Base-by-base conservation (phyloP, 352 stramenopile species). In the Phytophthora fragariaefolia region DNA sequence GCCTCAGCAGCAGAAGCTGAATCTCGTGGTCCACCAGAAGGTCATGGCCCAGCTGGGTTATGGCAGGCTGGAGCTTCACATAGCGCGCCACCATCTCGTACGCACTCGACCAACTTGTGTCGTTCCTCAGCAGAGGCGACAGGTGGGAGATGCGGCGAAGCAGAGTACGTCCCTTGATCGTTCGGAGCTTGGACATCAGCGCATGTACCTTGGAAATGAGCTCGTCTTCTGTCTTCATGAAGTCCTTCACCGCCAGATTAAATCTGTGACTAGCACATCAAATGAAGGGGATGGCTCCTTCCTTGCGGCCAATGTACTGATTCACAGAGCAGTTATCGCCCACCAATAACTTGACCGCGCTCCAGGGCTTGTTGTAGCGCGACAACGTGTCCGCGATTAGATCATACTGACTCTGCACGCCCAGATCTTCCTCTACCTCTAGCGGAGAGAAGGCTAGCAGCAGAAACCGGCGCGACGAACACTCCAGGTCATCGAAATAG, bases 241-340 rank as follows among this genome's bases (percentile, higher is more conserved):
- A 66, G 8, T 58, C 51, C 10, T 63, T 56, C 28, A 72, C 23
- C 2, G 49, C 63, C 15, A 73, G 18, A n/a, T 55, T 58, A 34
- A 68, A 68, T 10, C 51, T 24, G 46, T 68, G 65, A 13, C 40
- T 68, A 36, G 57, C 51, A 17, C 57, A 72, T 26, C 57, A 42
- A 60, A 73, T 67, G 2, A 72, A 18, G 6, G 64, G 45, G 26
- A 68, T 58, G 0, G 26, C 50, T 4, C 51, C 57, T 20, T 55
- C 27, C 10, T 52, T 42, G 0, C 27, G 43, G 20, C 57, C 36
- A 30, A 73, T 60, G 17, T 34, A 59, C 43, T 68, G 57, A 24
- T 68, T 68, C 13, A n/a, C n/a, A n/a, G n/a, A n/a, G n/a, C n/a
- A n/a, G n/a, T n/a, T n/a, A n/a, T n/a, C n/a, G 63, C 64, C 56